Evolutionary conservation across 108 stramenopile species (phyloP), one percentile per base, ranked within the genome.

Genomic region (Tribonema minus): DNA sequence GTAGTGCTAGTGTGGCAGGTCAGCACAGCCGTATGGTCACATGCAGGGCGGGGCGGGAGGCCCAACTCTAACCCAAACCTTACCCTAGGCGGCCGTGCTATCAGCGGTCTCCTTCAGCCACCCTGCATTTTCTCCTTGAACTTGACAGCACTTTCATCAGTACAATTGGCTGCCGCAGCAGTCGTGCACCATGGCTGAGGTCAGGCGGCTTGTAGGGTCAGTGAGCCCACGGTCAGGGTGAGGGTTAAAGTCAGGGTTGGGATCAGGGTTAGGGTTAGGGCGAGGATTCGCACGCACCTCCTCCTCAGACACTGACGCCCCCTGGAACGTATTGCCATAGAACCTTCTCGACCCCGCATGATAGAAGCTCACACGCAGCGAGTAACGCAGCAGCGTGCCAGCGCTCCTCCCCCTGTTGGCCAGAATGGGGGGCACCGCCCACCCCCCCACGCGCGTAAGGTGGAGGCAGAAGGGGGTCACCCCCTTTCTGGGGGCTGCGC

Each of bases 401-500:
- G 15, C 68, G 37, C 12, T 37, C 27, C 68, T 68, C 23, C 36
- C 61, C 32, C 77, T 58, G 26, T 59, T 36, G 6, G 66, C 59
- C 40, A 79, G 33, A 15, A 68, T 40, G 5, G 68, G 58, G 28
- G 77, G 77, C 27, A 79, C 77, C 25, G 27, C 58, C 77, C 77
- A 79, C 2, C 77, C 68, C 28, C 66, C 77, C 25, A 79, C 77
- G 64, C 66, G 58, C 39, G 60, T 79, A 0, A 79, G 77, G 1
- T 37, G 68, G n/a, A 79, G 77, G 37, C 67, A 69, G 35, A 79
- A 79, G 20, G 77, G 77, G 4, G 77, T 79, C n/a, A 79, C 60
- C 0, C 35, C 77, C 20, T 64, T 40, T 27, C 66, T 79, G 61
- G 46, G 68, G 4, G 77, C 77, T 4, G 59, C 33, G 58, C 77